phyloP scores from a whole-genome alignment of 192 early-diverging fungal genomes.

The Backusella macrospora region DNA sequence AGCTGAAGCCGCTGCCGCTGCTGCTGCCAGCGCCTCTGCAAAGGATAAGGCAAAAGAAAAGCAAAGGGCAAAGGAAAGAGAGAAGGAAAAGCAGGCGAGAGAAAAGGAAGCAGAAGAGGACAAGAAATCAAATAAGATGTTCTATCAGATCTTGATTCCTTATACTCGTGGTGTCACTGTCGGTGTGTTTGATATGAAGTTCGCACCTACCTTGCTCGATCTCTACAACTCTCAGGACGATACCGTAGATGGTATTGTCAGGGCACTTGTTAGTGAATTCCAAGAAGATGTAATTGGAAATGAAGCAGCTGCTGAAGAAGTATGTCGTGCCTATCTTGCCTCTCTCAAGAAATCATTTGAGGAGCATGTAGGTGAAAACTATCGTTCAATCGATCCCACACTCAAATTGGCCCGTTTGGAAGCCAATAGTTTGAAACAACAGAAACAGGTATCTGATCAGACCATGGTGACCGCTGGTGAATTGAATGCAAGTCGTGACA shows the following conservation, averaged over 20 bases:
- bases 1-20: background rate
- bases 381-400: constrained; percentile 37
- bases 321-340: constrained; percentile 40
- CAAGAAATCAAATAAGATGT: constrained; percentile 32
- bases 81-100: background rate
- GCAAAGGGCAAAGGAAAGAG: background rate
- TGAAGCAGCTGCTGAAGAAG: constrained; percentile 28
- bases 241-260: constrained; percentile 52
- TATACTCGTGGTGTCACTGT: constrained; percentile 48
- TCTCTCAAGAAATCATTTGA: constrained; percentile 44
- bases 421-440: constrained; percentile 18
- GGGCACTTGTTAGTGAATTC: constrained; percentile 43
- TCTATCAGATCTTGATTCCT: constrained; percentile 41
- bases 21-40: background rate
- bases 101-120: constrained; percentile 10
- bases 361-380: constrained; percentile 23
- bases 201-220: constrained; percentile 33
- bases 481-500: no score
- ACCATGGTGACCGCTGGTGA: background rate
- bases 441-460: constrained; percentile 13
- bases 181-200: constrained; percentile 44
- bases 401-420: constrained; percentile 44
- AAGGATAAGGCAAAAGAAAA: background rate
- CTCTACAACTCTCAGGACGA: constrained; percentile 43
- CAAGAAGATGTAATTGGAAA: constrained; percentile 33